Percentiles rank a stretch among this genome's conserved stretches.
phyloP scores from a whole-genome alignment of 2,329 filamentous ascomycete genomes.

The Neonectria ditissima region DNA sequence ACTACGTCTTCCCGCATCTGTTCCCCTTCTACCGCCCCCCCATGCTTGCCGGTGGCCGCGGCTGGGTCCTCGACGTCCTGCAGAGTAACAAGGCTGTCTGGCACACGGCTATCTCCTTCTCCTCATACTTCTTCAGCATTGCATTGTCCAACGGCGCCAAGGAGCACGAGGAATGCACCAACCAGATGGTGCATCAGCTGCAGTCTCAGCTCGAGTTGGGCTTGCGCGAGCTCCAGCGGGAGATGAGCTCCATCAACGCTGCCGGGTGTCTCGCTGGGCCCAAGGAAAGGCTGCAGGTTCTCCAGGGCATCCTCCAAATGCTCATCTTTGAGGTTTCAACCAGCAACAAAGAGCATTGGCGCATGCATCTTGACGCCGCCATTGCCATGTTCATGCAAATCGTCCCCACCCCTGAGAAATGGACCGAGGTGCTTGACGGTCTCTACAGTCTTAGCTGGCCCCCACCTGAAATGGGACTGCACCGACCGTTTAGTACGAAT shows the following conservation, averaged over 20 bases:
- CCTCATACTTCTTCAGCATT: slow-evolving; percentile 67
- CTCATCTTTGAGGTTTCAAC: slow-evolving; percentile 64
- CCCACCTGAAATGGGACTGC: slow-evolving; percentile 47
- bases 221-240: slow-evolving; percentile 57
- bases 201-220: slow-evolving; percentile 59
- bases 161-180: slow-evolving; percentile 51
- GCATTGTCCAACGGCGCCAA: slow-evolving; percentile 51
- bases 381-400: slow-evolving; percentile 62
- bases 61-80: slow-evolving; percentile 70
- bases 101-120: slow-evolving; percentile 67
- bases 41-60: slow-evolving; percentile 66
- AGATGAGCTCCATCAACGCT: slow-evolving; percentile 53
- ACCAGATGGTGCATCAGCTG: slow-evolving; percentile 53
- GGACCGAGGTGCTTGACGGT: slow-evolving; percentile 51
- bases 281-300: slow-evolving; percentile 53
- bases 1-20: slow-evolving; percentile 71
- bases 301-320: slow-evolving; percentile 65
- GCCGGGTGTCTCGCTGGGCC: slow-evolving; percentile 47
- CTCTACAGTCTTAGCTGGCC: slow-evolving; percentile 51
- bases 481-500: slow-evolving; percentile 57
- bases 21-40: slow-evolving; percentile 72
- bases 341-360: slow-evolving; percentile 61
- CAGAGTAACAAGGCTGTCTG: slow-evolving; percentile 68
- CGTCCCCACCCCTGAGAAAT: slow-evolving; percentile 51
- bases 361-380: slow-evolving; percentile 63